phyloP scores from a whole-genome alignment of 345 rosid species.

The Gossypium herbaceum region DNA sequence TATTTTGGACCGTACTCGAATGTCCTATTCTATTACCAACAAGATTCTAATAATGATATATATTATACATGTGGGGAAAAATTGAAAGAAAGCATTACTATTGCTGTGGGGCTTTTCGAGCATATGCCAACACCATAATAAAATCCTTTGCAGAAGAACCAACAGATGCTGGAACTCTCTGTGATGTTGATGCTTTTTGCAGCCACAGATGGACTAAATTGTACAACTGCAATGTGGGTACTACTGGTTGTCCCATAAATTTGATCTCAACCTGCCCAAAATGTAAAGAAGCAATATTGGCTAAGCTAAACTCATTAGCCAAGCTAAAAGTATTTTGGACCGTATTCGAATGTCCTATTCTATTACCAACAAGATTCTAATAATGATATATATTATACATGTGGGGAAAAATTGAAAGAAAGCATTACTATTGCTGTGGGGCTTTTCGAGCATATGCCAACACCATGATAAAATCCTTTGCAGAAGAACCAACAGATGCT shows the following conservation, averaged over 20 bases:
- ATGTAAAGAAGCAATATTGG: not conserved
- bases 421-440: constrained; percentile 17
- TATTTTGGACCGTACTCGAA: not conserved
- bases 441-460: constrained; percentile 59
- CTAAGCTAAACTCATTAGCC: too few species aligned
- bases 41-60: not conserved
- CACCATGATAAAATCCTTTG: constrained; percentile 77
- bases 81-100: constrained; percentile 14
- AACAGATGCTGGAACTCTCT: constrained; percentile 39
- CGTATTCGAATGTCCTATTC: not conserved
- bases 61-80: not conserved
- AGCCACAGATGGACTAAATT: constrained; percentile 70
- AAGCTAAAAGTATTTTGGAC: not conserved
- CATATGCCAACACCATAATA: constrained; percentile 68
- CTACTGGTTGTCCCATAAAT: constrained; percentile 71
- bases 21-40: not conserved
- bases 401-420: not conserved
- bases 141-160: constrained; percentile 86
- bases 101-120: constrained; percentile 39
- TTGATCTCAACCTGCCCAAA: constrained; percentile 57
- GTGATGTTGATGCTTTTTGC: constrained; percentile 43
- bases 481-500: constrained; percentile 65
- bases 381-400: not conserved
- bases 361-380: not conserved
- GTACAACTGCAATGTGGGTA: constrained; percentile 49